Conservation (phyloP, 2,329 filamentous ascomycete species). For the Fusarium compactum region DNA sequence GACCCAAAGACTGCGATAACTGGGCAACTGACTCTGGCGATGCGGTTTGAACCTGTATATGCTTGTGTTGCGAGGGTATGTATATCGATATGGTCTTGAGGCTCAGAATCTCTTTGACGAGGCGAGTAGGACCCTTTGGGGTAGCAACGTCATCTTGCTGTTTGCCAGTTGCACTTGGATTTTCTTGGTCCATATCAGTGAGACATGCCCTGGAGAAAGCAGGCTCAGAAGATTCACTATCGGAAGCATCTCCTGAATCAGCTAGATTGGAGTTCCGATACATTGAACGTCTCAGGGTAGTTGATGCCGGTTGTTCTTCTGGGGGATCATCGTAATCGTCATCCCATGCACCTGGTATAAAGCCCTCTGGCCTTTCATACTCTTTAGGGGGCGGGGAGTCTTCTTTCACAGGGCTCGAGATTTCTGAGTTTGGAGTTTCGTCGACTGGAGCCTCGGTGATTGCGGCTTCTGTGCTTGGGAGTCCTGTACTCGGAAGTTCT, state of each 20-base stretch:
- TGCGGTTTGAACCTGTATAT: slow-evolving; percentile 54
- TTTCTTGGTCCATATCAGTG: slow-evolving; percentile 30
- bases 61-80: slow-evolving; percentile 63
- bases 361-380: slow-evolving; percentile 19
- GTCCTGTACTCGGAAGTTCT: background rate
- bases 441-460: background rate
- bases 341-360: slow-evolving; percentile 68
- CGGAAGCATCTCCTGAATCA: slow-evolving; percentile 24
- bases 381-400: slow-evolving; percentile 1
- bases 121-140: slow-evolving; percentile 64
- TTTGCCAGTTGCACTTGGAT: slow-evolving; percentile 19
- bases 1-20: slow-evolving; percentile 50
- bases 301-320: slow-evolving; percentile 20
- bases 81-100: slow-evolving; percentile 66
- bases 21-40: slow-evolving; percentile 47
- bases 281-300: slow-evolving; percentile 10
- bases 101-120: slow-evolving; percentile 67
- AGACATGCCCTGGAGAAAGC: slow-evolving; percentile 47
- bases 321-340: slow-evolving; percentile 50
- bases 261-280: slow-evolving; percentile 18
- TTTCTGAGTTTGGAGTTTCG: slow-evolving; percentile 1
- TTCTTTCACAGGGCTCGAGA: slow-evolving; percentile 8
- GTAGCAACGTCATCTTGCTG: slow-evolving; percentile 59
- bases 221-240: slow-evolving; percentile 48
- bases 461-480: background rate